Evolutionary conservation across 345 rosid genomes (phyloP).

Genomic region (Hirschfeldia incana): DNA sequence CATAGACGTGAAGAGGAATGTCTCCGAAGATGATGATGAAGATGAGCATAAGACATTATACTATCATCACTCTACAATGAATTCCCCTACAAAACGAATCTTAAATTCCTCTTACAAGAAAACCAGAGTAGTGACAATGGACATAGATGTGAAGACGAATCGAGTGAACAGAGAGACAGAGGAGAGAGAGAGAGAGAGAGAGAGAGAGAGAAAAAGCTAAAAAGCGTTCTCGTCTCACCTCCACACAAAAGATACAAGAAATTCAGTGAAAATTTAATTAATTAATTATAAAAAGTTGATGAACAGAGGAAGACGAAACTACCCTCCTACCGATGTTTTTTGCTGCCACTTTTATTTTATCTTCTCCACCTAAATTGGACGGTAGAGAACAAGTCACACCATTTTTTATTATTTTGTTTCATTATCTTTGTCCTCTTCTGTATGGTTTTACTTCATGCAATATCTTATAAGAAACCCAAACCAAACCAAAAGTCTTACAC

Average conservation of each 20-base stretch:
- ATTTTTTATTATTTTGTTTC: conserved; percentile 7
- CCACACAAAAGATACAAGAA: conserved; percentile 49
- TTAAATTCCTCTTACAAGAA: conserved; percentile 1
- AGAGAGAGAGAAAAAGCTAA: conserved; percentile 36
- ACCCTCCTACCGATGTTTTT: conserved; percentile 20
- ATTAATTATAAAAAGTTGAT: conserved; percentile 18
- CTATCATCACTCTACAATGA: conserved; percentile 43
- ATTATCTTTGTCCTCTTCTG: conserved; percentile 27
- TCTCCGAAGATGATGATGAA: conserved; percentile 37
- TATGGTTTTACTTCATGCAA: neutral
- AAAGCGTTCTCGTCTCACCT: conserved; percentile 59
- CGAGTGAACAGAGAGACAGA: conserved; percentile 29
- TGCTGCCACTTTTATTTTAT: conserved; percentile 25
- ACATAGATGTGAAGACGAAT: conserved; percentile 33
- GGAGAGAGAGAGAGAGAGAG: conserved; percentile 20
- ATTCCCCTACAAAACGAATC: conserved; percentile 25
- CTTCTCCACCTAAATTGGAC: conserved; percentile 43
- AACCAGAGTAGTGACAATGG: conserved; percentile 14
- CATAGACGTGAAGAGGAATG: conserved; percentile 51
- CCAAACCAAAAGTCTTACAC: neutral
- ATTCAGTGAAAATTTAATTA: neutral
- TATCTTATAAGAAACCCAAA: neutral
- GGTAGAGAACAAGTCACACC: conserved; percentile 36
- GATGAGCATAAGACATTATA: conserved; percentile 39
- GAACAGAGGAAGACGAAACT: neutral